Percentiles rank a stretch among this genome's conserved stretches.
These are phyloP conservation scores for Malus hybrid DNA, from an alignment of 331 rosid genomes.

Conservation along the genomic window DNA sequence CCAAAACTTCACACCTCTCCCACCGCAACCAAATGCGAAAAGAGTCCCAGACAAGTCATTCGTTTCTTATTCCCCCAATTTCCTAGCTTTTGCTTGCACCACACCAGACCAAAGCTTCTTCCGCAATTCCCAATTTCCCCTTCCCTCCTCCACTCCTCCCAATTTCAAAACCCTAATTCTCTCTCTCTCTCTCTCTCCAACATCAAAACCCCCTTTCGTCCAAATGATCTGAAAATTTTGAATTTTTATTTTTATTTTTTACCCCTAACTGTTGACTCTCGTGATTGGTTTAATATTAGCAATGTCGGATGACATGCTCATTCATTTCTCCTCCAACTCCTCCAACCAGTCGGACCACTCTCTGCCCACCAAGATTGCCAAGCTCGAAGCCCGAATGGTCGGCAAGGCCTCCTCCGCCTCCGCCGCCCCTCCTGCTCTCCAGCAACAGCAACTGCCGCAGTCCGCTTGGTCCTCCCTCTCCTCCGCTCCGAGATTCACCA, in stretches of 20 bases:
- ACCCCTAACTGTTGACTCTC: background rate
- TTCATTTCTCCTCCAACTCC: conserved; percentile 93
- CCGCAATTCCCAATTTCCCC: background rate
- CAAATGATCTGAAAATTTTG: background rate
- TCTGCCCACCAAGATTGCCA: conserved; percentile 88
- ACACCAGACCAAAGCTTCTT: too few species aligned
- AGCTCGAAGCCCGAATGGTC: conserved; percentile 96
- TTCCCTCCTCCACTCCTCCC: conserved; percentile 17
- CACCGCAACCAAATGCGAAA: too few species aligned
- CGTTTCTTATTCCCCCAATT: too few species aligned
- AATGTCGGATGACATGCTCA: conserved; percentile 95
- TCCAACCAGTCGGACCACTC: conserved; percentile 99
- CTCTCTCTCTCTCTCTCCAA: background rate
- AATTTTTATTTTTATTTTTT: background rate
- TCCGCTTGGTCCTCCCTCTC: conserved; percentile 57
- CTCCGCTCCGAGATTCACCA: conserved; percentile 39
- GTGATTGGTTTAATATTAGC: conserved; percentile 14
- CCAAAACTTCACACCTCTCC: too few species aligned
- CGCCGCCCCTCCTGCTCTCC: conserved; percentile 16
- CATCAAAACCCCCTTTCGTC: background rate
- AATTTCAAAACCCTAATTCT: conserved; percentile 54
- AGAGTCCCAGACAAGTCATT: too few species aligned
- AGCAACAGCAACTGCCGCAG: conserved; percentile 38
- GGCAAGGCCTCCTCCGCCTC: conserved; percentile 46
- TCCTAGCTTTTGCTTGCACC: too few species aligned